Conservation (phyloP, 2,329 filamentous ascomycete species). For the Kalmusia sp. region DNA sequence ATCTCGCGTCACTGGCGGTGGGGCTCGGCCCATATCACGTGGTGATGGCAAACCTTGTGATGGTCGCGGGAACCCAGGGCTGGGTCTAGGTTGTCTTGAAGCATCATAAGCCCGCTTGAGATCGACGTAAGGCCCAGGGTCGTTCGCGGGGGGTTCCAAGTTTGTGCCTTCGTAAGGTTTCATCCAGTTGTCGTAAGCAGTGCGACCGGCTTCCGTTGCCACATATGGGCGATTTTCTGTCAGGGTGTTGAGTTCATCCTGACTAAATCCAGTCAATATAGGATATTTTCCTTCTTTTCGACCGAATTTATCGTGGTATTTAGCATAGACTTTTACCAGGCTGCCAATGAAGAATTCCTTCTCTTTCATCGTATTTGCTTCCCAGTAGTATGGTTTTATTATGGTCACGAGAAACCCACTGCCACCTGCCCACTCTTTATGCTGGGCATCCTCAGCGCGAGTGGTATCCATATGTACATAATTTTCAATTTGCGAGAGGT, state of each 20-base stretch:
- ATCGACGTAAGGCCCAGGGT: slow-evolving; percentile 9
- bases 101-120: slow-evolving; percentile 3
- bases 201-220: slow-evolving; percentile 37
- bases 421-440: slow-evolving; percentile 78
- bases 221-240: slow-evolving; percentile 58
- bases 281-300: slow-evolving; percentile 73
- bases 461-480: slow-evolving; percentile 69
- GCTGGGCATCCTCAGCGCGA: slow-evolving; percentile 66
- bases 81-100: neutral
- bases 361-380: slow-evolving; percentile 90
- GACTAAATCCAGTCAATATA: slow-evolving; percentile 81
- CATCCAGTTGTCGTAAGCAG: slow-evolving; percentile 17
- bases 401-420: slow-evolving; percentile 88
- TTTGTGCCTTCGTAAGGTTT: neutral
- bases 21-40: neutral
- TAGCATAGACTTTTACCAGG: slow-evolving; percentile 93
- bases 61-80: slow-evolving; percentile 18
- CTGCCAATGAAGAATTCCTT: slow-evolving; percentile 99
- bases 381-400: slow-evolving; percentile 96
- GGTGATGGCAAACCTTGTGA: slow-evolving; percentile 15
- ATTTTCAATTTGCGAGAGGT: slow-evolving; percentile 82
- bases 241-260: slow-evolving; percentile 77
- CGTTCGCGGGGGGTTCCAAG: slow-evolving; percentile 8
- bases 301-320: slow-evolving; percentile 71
- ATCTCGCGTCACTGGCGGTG: neutral